Base-by-base conservation (phyloP, 1,284 basidiomycete species). In the Cystobasidiaceae sp. region DNA sequence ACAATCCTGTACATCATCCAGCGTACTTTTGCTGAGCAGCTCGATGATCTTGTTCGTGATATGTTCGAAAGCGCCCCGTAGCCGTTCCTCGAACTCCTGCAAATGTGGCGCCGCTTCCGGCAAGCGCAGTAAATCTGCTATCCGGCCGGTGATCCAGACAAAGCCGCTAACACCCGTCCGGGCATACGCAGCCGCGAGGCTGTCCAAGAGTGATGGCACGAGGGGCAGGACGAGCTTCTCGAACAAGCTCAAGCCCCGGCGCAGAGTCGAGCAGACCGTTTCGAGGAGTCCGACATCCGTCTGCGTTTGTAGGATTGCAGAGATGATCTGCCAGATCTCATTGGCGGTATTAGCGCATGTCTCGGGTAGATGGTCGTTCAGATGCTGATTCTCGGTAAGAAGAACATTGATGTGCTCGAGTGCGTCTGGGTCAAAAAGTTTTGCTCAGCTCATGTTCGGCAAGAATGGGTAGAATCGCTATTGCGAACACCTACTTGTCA, bases 61-160 rank as follows among this genome's bases (percentile, higher is more conserved):
- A 6, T 44, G 50, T 17, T 61, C 60, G 46, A 67, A 67, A 13
- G 66, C 45, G 13, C 32, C 43, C 32, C 46, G 23, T 3, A 67
- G 59, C 13, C 74, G 67, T 0, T 67, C 56, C 28, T 55, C 51
- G 19, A 64, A 27, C 27, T 69, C 68, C 4, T 45, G n/a, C 5
- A 43, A 41, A 27, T 55, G 27, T 15, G 13, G 62, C 23, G 39
- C 66, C 3, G 30, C 64, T 56, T 44, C 44, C 23, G 45, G 49
- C 13, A 69, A 15, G 25, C 61, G 32, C 27, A 64, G 11, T 4
- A 64, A 43, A 23, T 64, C 61, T 17, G 76, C 68, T 23, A 88
- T 79, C 77, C 96, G 96, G 51, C 91, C 88, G 17, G 86, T 85
- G 69, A 98, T 92, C 96, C 96, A 99, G 13, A 97, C 77, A 77